Evolutionary conservation across 129 eudicot genomes (phyloP).

Genomic region (Arctium lappa): DNA sequence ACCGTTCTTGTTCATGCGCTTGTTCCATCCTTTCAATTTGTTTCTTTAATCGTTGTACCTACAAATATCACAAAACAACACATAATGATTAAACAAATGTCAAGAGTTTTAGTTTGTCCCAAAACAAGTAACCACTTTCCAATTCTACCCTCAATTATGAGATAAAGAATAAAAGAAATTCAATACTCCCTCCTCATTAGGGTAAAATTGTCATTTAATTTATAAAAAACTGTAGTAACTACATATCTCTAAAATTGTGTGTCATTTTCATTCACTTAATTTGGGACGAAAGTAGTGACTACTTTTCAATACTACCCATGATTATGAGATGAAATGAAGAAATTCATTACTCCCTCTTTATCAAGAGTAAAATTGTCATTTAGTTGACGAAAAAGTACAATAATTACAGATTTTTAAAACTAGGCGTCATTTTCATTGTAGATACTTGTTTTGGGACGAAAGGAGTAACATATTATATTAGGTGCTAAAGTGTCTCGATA

Average conservation of each 20-base stretch:
- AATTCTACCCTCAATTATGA: background rate
- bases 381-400: background rate
- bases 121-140: background rate
- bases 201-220: background rate
- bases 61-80: background rate
- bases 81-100: background rate
- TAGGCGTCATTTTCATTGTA: background rate
- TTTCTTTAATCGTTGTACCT: background rate
- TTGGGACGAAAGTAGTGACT: background rate
- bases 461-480: background rate
- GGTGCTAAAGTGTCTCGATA: background rate
- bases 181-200: background rate
- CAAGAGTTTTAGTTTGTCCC: background rate
- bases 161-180: background rate
- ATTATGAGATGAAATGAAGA: background rate
- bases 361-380: background rate
- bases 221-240: background rate
- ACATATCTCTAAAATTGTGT: background rate
- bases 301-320: background rate
- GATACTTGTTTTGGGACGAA: background rate
- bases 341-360: background rate
- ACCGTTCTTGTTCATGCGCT: background rate
- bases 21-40: background rate
- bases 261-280: background rate
- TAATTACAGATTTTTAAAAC: background rate